Base-by-base conservation (phyloP, 306 rosid species). In the Inga laurina region DNA sequence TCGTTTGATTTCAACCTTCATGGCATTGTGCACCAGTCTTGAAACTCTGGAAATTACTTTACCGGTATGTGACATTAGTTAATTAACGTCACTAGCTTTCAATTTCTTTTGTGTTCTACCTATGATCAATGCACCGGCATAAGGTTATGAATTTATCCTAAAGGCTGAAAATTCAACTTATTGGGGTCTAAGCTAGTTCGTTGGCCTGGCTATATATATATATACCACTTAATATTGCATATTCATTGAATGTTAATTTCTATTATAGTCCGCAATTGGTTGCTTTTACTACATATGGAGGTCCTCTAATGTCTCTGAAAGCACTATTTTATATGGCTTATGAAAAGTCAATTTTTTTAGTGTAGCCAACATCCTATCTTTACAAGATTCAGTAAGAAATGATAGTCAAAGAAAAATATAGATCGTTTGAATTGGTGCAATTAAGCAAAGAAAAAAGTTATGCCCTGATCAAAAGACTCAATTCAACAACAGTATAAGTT, bases 11-110 rank as follows among this genome's bases (percentile, higher is more conserved):
- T 74, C 66, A 32, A 32, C 3, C 59, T 39, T 75, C 48, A 52
- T 84, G 48, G 34, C 4, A 43, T 52, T 46, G 3, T 79, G 81
- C 65, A 4, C 21, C n/a, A 32, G 39, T 18, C 54, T 79, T 16
- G 77, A 67, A 43, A 72, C 32, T 34, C 70, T 84, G 2, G 67
- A 74, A 66, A 79, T 79, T 48, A 18, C 66, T n/a, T 27, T 56
- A 30, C 84, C 44, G n/a, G 84, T 79, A 79, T n/a, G 83, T 79
- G 70, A 46, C 44, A 32, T 34, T 56, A 51, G 21, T 51, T 51
- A 19, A 56, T 16, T 46, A 51, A 10, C 66, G 21, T 35, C 15
- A n/a, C 65, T 57, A n/a, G 65, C 65, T 71, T 16, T 41, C 8
- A 37, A 69, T 37, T 37, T 41, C 74, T 10, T 4, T 39, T 19